These are phyloP conservation scores for Zizania palustris DNA, from an alignment of 202 grass and related monocot species.

Conservation along the genomic window DNA sequence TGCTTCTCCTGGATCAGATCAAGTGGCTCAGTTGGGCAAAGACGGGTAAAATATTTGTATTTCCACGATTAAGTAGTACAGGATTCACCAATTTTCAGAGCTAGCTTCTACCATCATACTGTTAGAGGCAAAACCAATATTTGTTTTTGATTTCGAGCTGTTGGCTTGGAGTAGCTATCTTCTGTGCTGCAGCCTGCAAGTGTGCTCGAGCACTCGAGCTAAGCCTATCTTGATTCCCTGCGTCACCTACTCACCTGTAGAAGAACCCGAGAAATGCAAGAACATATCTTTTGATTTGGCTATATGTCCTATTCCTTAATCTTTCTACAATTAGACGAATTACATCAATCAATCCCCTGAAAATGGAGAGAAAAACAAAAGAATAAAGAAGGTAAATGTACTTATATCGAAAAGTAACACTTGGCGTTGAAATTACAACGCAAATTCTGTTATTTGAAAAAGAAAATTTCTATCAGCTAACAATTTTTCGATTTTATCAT, in stretches of 20 bases:
- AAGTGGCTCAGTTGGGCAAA: too few relatives aligned
- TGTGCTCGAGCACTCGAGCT: neutral
- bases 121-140: neutral
- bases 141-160: neutral
- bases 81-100: too few relatives aligned
- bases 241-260: too few relatives aligned
- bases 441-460: neutral
- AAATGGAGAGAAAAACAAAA: neutral
- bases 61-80: too few relatives aligned
- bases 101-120: neutral
- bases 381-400: too few relatives aligned
- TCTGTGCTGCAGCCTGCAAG: conserved; percentile 16
- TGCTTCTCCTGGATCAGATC: too few relatives aligned
- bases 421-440: neutral
- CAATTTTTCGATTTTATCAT: neutral
- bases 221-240: neutral
- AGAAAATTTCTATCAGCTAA: neutral
- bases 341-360: neutral
- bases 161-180: neutral
- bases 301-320: neutral
- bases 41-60: too few relatives aligned
- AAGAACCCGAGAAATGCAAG: conserved; percentile 18
- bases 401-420: neutral
- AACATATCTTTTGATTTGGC: conserved; percentile 29
- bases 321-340: conserved; percentile 22